Evolutionary conservation across 2,329 filamentous ascomycete genomes (phyloP), one percentile per base, ranked within the genome.

Genomic region (Periconia sp.): DNA sequence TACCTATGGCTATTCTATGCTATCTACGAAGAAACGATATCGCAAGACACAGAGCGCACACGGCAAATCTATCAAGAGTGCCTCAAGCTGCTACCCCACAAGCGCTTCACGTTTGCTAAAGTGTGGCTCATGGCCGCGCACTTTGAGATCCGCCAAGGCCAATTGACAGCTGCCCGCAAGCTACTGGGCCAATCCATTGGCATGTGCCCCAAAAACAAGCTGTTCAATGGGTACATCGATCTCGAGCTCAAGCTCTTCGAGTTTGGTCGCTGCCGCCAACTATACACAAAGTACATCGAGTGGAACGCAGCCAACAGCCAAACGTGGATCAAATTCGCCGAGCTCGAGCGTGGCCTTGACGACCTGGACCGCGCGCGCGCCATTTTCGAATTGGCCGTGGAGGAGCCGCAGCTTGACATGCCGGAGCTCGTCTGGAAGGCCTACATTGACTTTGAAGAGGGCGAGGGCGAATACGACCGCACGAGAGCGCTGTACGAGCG

Each of bases 1-100:
- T 99, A 97, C 70, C 83, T 99, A 1, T 99, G 93, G 91, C 85
- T 97, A 42, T 97, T 97, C 76, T 99, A 97, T 74, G 94, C 94
- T 10, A 79, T 97, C 17, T 97, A 90, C 85, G 94, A 97, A 73
- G 94, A 99, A 74, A 86, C 90, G 73, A 88, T 93, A 59, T 88
- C 87, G 35, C 87, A 88, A 62, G 91, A 97, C 65, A 69, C 85
- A 20, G 85, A 89, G 23, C 85, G 94, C 43, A 90, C 93, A 18
- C 84, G 89, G 17, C 91, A 97, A 70, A 91, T 99, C 57, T 99
- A 97, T 77, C 86, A 88, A 62, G 90, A 94, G 61, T 96, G 91
- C 64, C 76, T 97, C 45, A 88, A 88, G 56, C 78, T 97, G 44
- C 88, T 99, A 62, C 94, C 94, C 0, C 94, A 99, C 79, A 95